phyloP scores from a whole-genome alignment of 1,139 yeast genomes.

The Wickerhamomyces sp. region DNA sequence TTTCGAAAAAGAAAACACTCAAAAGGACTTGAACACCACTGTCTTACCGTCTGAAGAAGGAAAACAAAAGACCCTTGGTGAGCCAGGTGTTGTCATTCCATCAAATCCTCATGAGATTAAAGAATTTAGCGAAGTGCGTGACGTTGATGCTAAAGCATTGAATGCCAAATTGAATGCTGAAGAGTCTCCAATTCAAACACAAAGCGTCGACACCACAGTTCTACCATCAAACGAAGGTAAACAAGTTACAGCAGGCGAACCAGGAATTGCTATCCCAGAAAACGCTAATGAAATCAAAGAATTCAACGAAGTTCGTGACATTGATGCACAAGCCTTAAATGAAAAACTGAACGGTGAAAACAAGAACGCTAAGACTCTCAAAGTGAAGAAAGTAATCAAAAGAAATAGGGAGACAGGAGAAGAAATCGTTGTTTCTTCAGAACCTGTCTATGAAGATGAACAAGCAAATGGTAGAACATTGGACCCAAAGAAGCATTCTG shows the following conservation, averaged over 20 bases:
- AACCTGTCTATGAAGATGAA: conserved; percentile 17
- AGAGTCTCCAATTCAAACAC: conserved; percentile 18
- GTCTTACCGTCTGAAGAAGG: conserved; percentile 24
- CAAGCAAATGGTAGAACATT: conserved; percentile 10
- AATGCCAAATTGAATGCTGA: conserved; percentile 31
- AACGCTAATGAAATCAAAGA: conserved; percentile 48
- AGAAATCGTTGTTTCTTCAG: conserved; percentile 29
- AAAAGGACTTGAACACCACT: conserved; percentile 10
- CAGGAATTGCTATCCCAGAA: conserved; percentile 50
- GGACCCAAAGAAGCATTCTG: conserved; percentile 15
- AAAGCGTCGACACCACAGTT: conserved; percentile 42
- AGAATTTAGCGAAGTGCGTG: conserved; percentile 40
- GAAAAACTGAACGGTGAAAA: conserved; percentile 26
- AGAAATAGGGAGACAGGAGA: conserved; percentile 36
- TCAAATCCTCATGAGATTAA: conserved; percentile 44
- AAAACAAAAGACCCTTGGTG: conserved; percentile 22
- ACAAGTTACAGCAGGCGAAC: conserved; percentile 50
- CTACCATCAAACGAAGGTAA: conserved; percentile 48
- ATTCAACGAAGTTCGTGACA: conserved; percentile 39
- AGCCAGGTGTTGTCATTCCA: conserved; percentile 40
- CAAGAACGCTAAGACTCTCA: conserved; percentile 9
- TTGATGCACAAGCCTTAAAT: conserved; percentile 45
- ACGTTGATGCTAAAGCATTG: conserved; percentile 44
- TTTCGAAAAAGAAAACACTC: conserved; percentile 8
- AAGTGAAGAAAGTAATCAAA: conserved; percentile 31